Conservation (phyloP, 495 filamentous ascomycete genomes). For the Neurospora sp. region DNA sequence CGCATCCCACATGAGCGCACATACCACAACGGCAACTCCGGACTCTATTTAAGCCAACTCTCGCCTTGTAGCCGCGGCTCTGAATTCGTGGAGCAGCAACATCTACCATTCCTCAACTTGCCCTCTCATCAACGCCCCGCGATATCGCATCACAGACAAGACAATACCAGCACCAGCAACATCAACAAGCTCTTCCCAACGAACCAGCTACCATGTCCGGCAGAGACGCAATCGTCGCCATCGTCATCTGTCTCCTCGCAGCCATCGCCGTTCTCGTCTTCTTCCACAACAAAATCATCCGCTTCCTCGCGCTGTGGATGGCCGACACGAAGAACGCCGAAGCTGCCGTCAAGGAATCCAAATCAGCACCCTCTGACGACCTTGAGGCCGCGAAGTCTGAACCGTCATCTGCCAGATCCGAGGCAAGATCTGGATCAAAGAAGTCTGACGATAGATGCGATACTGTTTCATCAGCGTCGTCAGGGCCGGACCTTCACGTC, state of each 20-base stretch:
- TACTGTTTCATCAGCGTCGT: neutral
- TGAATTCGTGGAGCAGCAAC: neutral
- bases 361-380: neutral
- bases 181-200: neutral
- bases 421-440: neutral
- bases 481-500: neutral
- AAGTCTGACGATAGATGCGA: neutral
- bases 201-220: neutral
- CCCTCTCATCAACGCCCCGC: neutral
- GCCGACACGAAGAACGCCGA: neutral
- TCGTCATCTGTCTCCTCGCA: constrained; percentile 6
- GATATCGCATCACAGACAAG: neutral
- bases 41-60: neutral
- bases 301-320: neutral
- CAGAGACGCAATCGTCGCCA: constrained; percentile 5
- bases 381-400: neutral
- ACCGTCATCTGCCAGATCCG: neutral
- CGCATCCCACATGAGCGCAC: neutral
- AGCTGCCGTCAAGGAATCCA: neutral
- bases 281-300: constrained; percentile 5
- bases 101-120: neutral
- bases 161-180: neutral
- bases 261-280: constrained; percentile 1
- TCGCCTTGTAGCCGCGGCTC: neutral
- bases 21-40: neutral